These are phyloP conservation scores for Biscogniauxia marginata DNA, from an alignment of 2,329 filamentous ascomycete species.

Conservation along the genomic window DNA sequence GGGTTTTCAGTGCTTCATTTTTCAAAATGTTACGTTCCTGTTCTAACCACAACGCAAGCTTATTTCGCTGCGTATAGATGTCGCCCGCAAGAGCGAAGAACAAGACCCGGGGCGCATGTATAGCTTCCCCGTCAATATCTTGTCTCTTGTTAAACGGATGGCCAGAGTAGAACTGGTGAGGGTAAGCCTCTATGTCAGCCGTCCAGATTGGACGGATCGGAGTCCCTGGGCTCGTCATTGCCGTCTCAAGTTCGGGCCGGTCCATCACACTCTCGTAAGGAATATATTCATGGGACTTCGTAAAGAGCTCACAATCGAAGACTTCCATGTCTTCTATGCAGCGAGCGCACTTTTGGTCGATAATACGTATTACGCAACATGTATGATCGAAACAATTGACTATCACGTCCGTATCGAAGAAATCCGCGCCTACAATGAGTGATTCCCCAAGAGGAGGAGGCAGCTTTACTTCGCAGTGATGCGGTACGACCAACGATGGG, in stretches of 20 bases:
- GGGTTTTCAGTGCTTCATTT: neutral
- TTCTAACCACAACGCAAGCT: neutral
- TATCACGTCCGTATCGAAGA: neutral
- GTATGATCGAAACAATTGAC: neutral
- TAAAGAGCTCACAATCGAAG: neutral
- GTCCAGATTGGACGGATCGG: neutral
- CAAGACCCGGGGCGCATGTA: neutral
- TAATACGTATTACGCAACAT: neutral
- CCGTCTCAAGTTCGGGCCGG: neutral
- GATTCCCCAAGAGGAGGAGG: neutral
- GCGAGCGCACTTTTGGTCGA: neutral
- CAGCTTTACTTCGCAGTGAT: neutral
- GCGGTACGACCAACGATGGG: neutral
- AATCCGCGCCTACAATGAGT: neutral
- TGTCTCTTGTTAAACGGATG: conserved; percentile 49
- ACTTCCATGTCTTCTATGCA: neutral
- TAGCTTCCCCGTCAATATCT: neutral
- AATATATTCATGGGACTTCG: neutral
- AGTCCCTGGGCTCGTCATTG: neutral
- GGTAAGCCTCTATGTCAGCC: neutral
- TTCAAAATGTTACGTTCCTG: neutral
- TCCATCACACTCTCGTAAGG: neutral
- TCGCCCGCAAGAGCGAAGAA: neutral
- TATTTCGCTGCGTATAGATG: neutral
- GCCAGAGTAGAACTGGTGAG: conserved; percentile 22